Evolutionary conservation across 352 stramenopile genomes (phyloP), one percentile per base, ranked within the genome.

Genomic region (Pythium oligandrum): DNA sequence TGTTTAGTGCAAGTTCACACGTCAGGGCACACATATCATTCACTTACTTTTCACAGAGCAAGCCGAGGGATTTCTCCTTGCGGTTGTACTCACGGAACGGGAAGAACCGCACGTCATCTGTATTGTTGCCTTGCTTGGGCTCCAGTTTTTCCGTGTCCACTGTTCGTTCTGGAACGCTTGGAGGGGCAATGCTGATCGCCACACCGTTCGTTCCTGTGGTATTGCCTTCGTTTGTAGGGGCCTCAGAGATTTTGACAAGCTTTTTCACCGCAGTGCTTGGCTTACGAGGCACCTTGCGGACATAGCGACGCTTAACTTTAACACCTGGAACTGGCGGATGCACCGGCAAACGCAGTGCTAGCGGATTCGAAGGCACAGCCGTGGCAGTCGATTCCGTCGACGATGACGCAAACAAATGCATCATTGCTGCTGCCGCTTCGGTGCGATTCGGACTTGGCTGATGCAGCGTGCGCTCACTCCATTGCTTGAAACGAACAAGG

Each of bases 11-110:
- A 40, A 34, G 36, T n/a, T 11, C 17, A 53, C 5, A 61, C 10
- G 10, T 26, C 35, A 51, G 12, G 12, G 7, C 38, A 8, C 7
- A 42, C 7, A 38, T 43, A 58, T 26, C 30, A 4, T n/a, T 48
- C 6, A 77, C 75, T 55, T 65, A 94, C 83, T 94, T 94, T 71
- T 92, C 83, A 60, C 81, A 92, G 4, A 94, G 66, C 50, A 94
- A 51, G 2, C 83, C 83, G 4, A 94, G 75, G 3, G 83, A 94
- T 42, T 94, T 94, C 36, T 94, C 79, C 64, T 94, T 94, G 46
- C 83, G 79, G 55, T 87, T 94, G 73, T 94, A 94, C 65, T 92
- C 81, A 57, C 81, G 73, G 55, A 86, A 92, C 5, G 79, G 79
- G 40, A 87, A 78, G 52, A 84, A 88, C 8, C 55, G 48, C 32